phyloP scores from a whole-genome alignment of 73 alveolate genomes.

The Tetrahymena borealis region DNA sequence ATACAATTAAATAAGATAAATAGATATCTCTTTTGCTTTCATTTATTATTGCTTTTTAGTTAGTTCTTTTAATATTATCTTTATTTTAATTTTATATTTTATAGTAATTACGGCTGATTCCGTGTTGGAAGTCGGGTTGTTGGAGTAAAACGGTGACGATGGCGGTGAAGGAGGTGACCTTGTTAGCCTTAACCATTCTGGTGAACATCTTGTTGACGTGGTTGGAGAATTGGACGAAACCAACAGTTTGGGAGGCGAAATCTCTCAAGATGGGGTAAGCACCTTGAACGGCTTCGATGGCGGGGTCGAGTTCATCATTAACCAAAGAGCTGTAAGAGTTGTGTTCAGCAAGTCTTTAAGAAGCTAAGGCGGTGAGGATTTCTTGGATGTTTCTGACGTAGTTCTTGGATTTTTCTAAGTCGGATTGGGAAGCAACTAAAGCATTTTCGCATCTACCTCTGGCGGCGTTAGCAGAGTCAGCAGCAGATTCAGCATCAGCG shows the following conservation, averaged over 20 bases:
- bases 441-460: neutral
- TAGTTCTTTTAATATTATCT: neutral
- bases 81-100: neutral
- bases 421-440: neutral
- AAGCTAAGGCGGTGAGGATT: neutral
- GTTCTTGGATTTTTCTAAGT: neutral
- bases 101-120: neutral
- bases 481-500: neutral
- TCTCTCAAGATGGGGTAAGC: constrained; percentile 1
- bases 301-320: neutral
- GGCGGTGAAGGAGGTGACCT: neutral
- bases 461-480: neutral
- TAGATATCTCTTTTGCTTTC: too few species aligned
- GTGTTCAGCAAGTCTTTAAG: neutral
- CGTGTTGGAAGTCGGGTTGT: neutral
- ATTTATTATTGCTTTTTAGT: too few species aligned
- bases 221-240: neutral
- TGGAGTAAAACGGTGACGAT: neutral
- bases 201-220: neutral
- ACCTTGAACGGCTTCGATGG: constrained; percentile 1
- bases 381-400: neutral
- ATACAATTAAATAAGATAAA: too few species aligned
- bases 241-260: neutral
- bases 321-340: neutral
- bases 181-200: neutral